These are phyloP conservation scores for Dothistroma septosporum DNA, from an alignment of 2,329 filamentous ascomycete genomes.

Conservation along the genomic window DNA sequence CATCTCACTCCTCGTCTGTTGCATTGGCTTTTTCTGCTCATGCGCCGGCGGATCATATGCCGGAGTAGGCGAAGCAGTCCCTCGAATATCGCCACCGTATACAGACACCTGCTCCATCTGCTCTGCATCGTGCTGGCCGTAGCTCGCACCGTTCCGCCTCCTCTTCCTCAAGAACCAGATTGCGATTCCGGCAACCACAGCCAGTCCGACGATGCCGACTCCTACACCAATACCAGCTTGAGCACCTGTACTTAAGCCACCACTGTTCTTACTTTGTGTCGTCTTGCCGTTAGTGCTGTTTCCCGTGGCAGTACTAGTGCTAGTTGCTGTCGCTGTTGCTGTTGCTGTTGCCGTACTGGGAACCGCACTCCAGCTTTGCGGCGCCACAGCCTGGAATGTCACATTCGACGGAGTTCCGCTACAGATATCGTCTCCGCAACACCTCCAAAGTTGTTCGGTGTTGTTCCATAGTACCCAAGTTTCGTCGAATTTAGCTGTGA, in stretches of 20 bases:
- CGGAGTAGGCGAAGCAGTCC: background rate
- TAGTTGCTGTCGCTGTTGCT: background rate
- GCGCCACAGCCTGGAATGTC: conserved; percentile 1
- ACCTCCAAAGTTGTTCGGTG: conserved; percentile 1
- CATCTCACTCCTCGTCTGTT: background rate
- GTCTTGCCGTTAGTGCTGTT: background rate
- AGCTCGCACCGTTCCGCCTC: background rate
- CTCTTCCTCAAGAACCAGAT: background rate
- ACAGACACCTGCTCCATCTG: background rate
- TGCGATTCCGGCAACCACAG: background rate
- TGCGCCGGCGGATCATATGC: background rate
- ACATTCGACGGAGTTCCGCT: background rate
- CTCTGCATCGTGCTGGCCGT: background rate
- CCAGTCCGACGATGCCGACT: background rate
- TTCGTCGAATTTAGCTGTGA: background rate
- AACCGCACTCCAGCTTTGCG: background rate
- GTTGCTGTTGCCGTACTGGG: background rate
- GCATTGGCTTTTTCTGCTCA: background rate
- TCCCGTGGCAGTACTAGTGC: background rate
- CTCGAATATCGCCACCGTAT: background rate
- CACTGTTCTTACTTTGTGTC: background rate
- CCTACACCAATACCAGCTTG: conserved; percentile 5
- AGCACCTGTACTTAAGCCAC: conserved; percentile 2
- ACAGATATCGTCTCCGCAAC: conserved; percentile 2
- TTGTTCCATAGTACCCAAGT: conserved; percentile 2